Evolutionary conservation across 345 rosid genomes (phyloP), one percentile per base, ranked within the genome.

Genomic region (Moricandia arvensis): DNA sequence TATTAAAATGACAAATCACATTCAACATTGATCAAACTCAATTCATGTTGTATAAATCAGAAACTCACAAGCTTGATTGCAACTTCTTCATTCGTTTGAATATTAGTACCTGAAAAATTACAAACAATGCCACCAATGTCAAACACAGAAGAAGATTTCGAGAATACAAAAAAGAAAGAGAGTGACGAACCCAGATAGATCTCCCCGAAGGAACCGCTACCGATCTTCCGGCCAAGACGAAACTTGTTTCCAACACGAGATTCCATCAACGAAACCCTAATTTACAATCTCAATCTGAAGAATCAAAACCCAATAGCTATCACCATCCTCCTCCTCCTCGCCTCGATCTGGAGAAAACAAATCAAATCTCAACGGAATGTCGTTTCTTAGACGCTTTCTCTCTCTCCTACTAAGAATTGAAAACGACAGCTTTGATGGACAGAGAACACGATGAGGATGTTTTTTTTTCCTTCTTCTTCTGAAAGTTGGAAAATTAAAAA

Each of bases 81-180:
- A 75, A 93, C 90, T 84, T 94, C 98, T 77, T 93, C 97, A 57
- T 88, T 93, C 8, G 93, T 90, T 78, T 93, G 96, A 33, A 90
- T 81, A 84, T 88, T 86, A 67, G 94, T 84, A 77, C 98, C 97
- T 93, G 69, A 59, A 35, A 69, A 43, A n/a, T 31, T 6, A 69
- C 17, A 75, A 47, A 26, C 59, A 68, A 68, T 47, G 35, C 11
- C 73, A 59, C 41, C 38, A 47, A 68, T 75, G 29, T 67, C 57
- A 71, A 29, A 71, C 59, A 8, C 66, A 72, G 49, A 26, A 12
- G 13, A 54, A 9, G 18, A 63, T 53, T 45, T 67, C n/a, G n/a
- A n/a, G n/a, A n/a, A n/a, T n/a, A 9, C 5, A 63, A 16, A 29
- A 16, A 12, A 65, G 5, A 35, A 8, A 7, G 55, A 61, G 59